phyloP scores from a whole-genome alignment of 257 asterid genomes.

The Capsicum chinense region DNA sequence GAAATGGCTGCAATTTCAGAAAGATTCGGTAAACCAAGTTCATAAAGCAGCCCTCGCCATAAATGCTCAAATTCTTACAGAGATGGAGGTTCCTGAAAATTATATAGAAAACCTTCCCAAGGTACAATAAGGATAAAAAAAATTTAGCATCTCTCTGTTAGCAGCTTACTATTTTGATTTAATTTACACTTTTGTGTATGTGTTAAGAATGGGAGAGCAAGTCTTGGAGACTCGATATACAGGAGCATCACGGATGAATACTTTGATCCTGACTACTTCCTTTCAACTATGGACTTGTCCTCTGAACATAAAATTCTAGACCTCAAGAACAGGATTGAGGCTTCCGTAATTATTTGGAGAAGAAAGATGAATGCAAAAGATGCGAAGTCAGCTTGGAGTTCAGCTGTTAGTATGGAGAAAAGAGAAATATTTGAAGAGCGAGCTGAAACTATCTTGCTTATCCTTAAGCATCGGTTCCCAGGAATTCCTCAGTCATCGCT shows the following conservation, averaged over 20 bases:
- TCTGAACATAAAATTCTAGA: constrained; percentile 89
- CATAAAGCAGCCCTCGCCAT: constrained; percentile 92
- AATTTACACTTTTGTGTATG: neutral
- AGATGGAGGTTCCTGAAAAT: constrained; percentile 80
- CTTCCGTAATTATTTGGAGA: constrained; percentile 80
- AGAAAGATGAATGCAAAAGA: constrained; percentile 85
- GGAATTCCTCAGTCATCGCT: constrained; percentile 80
- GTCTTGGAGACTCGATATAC: constrained; percentile 79
- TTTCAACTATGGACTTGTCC: constrained; percentile 61
- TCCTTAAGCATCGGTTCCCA: constrained; percentile 77
- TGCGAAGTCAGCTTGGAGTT: constrained; percentile 77
- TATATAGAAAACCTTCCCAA: constrained; percentile 82
- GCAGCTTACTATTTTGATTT: neutral
- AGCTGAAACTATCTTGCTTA: constrained; percentile 69
- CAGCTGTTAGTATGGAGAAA: constrained; percentile 80
- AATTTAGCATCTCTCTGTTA: neutral
- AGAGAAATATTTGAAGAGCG: constrained; percentile 80
- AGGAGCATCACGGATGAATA: constrained; percentile 74
- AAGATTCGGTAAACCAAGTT: constrained; percentile 83
- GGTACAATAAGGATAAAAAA: constrained; percentile 47
- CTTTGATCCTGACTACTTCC: constrained; percentile 71
- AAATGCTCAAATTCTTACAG: constrained; percentile 71
- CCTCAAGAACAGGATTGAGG: constrained; percentile 84
- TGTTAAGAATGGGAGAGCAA: constrained; percentile 76
- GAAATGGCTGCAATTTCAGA: constrained; percentile 78